Evolutionary conservation across 2,329 filamentous ascomycete genomes (phyloP).

Genomic region (Shiraia sp.): DNA sequence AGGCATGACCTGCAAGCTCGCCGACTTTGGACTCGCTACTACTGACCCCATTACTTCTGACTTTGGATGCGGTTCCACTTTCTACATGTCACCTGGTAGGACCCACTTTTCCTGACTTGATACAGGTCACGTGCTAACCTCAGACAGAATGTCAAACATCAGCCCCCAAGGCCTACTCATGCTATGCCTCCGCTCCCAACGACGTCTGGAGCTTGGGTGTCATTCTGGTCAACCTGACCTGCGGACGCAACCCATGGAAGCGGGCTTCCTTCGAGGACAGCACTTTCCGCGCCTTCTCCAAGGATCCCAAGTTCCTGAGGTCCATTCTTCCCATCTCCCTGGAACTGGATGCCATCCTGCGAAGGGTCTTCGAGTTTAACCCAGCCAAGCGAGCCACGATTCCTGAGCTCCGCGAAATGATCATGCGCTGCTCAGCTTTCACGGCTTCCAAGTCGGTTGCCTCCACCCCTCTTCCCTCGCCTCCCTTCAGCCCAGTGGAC

Average conservation of each 20-base stretch:
- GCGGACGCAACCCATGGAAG: slow-evolving; percentile 98
- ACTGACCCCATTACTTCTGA: slow-evolving; percentile 82
- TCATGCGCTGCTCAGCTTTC: slow-evolving; percentile 76
- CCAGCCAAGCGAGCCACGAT: slow-evolving; percentile 82
- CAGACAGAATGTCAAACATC: slow-evolving; percentile 83
- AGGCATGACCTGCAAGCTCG: slow-evolving; percentile 89
- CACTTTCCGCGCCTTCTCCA: slow-evolving; percentile 88
- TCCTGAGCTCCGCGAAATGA: slow-evolving; percentile 74
- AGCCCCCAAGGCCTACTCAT: slow-evolving; percentile 69
- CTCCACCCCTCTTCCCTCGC: slow-evolving; percentile 48
- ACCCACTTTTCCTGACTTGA: slow-evolving; percentile 27
- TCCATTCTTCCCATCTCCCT: slow-evolving; percentile 89
- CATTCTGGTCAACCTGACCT: slow-evolving; percentile 95
- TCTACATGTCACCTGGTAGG: slow-evolving; percentile 99
- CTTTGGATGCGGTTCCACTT: slow-evolving; percentile 96
- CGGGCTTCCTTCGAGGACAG: slow-evolving; percentile 91
- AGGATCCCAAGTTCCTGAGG: slow-evolving; percentile 84
- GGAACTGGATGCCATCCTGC: slow-evolving; percentile 86
- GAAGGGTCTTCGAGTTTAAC: slow-evolving; percentile 83
- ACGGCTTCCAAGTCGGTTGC: slow-evolving; percentile 57
- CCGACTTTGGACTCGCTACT: slow-evolving; percentile 95
- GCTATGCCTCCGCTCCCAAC: slow-evolving; percentile 90
- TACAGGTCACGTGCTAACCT: slow-evolving; percentile 26
- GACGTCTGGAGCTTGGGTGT: slow-evolving; percentile 99
- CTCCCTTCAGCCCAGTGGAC: slow-evolving; percentile 49